phyloP scores from a whole-genome alignment of 768 basidiomycete genomes.

The Agaricus subrufescens region DNA sequence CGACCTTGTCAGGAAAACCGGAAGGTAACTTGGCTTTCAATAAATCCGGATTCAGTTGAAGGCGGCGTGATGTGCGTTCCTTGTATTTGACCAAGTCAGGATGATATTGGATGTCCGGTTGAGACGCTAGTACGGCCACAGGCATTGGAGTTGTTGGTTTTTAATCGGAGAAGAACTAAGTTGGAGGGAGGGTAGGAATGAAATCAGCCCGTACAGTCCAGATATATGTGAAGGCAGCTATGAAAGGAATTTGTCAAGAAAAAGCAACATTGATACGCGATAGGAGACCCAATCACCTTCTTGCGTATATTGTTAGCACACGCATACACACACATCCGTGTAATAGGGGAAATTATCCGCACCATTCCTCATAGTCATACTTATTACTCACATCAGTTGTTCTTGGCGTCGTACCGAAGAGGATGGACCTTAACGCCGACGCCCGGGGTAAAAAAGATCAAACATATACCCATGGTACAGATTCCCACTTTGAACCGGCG shows the following conservation, averaged over 20 bases:
- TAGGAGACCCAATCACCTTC: background rate
- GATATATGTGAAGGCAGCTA: constrained; percentile 4
- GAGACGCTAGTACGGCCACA: constrained; percentile 3
- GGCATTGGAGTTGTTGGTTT: background rate
- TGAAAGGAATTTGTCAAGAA: background rate
- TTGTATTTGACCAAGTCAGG: constrained; percentile 34
- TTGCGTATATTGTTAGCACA: too few relatives aligned
- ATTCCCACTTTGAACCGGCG: background rate
- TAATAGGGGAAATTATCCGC: background rate
- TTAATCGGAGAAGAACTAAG: background rate
- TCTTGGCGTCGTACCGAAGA: too few relatives aligned
- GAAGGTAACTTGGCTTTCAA: constrained; percentile 23
- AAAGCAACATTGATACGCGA: background rate
- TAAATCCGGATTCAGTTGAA: constrained; percentile 28
- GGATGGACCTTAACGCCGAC: too few relatives aligned
- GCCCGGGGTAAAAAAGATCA: background rate
- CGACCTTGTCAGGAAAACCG: constrained; percentile 30
- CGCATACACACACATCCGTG: too few relatives aligned
- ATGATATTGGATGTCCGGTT: constrained; percentile 36
- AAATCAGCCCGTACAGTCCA: background rate
- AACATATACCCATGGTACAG: constrained; percentile 1
- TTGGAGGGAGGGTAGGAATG: background rate
- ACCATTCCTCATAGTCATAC: background rate
- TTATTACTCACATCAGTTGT: too few relatives aligned
- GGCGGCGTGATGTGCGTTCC: constrained; percentile 29